phyloP scores from a whole-genome alignment of 345 rosid genomes.

The Lenwebbia sp. region DNA sequence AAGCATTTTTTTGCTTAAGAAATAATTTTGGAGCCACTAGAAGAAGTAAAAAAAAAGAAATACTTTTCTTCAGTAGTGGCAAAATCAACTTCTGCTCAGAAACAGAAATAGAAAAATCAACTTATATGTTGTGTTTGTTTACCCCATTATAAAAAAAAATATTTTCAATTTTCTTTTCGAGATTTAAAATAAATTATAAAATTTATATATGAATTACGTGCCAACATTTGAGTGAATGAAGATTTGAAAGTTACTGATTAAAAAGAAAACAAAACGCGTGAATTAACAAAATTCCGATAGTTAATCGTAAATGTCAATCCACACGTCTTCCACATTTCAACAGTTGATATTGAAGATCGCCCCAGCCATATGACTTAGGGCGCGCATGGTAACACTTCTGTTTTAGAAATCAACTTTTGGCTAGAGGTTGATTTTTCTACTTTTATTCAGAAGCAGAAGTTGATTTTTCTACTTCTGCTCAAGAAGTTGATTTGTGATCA shows the following conservation, averaged over 20 bases:
- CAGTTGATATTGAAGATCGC: not conserved
- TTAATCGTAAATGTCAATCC: not conserved
- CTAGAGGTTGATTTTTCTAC: too few species aligned
- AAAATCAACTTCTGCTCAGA: too few species aligned
- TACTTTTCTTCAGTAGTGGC: too few species aligned
- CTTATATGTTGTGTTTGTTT: not conserved
- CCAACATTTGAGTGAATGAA: not conserved
- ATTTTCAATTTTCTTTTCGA: not conserved
- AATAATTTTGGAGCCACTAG: too few species aligned
- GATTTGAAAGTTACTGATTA: not conserved
- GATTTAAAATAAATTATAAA: not conserved
- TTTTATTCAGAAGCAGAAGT: too few species aligned
- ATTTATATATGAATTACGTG: not conserved
- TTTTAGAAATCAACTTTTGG: too few species aligned
- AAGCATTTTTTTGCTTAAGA: too few species aligned
- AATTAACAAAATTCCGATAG: not conserved
- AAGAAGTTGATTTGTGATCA: too few species aligned
- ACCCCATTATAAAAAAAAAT: not conserved
- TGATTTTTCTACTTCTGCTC: too few species aligned
- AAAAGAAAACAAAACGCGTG: not conserved
- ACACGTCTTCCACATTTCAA: not conserved
- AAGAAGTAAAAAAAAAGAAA: too few species aligned
- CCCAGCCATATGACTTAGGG: not conserved
- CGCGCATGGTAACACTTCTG: too few species aligned
- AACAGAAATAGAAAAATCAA: too few species aligned